Conservation (phyloP, 2,329 filamentous ascomycete genomes). For the Periconia sp. region DNA sequence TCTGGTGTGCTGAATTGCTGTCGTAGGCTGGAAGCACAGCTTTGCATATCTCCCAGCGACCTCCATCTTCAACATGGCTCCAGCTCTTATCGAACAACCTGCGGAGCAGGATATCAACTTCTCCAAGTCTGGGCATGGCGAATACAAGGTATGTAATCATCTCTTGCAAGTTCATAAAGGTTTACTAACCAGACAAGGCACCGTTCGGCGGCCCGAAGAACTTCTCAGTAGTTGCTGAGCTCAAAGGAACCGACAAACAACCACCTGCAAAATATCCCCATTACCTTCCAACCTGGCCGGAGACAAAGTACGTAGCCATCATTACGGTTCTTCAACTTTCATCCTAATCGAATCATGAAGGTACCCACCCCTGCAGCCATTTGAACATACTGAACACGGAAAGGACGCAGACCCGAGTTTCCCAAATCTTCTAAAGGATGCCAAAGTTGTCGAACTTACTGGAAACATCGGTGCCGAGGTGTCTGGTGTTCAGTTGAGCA, state of each 20-base stretch:
- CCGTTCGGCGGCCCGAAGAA: constrained; percentile 46
- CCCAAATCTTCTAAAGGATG: constrained; percentile 65
- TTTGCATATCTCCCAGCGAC: not conserved
- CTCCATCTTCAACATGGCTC: constrained; percentile 40
- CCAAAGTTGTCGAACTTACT: constrained; percentile 63
- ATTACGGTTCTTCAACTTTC: not conserved
- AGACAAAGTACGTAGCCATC: constrained; percentile 36
- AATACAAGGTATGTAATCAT: constrained; percentile 25
- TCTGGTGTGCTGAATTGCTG: not conserved
- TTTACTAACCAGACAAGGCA: constrained; percentile 34
- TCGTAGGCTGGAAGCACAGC: not conserved
- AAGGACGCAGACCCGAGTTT: constrained; percentile 72
- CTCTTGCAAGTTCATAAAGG: not conserved
- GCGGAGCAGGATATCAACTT: constrained; percentile 22
- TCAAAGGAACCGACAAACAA: constrained; percentile 56
- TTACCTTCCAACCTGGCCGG: constrained; percentile 73
- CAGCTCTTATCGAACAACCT: constrained; percentile 46
- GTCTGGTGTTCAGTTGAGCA: constrained; percentile 69
- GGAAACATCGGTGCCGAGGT: constrained; percentile 75
- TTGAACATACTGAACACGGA: constrained; percentile 74
- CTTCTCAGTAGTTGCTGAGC: constrained; percentile 54
- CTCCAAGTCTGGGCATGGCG: constrained; percentile 34
- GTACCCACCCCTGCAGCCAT: constrained; percentile 67
- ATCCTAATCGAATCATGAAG: constrained; percentile 34
- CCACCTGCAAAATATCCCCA: constrained; percentile 66